Evolutionary conservation across 495 filamentous ascomycete species (phyloP), one percentile per base, ranked within the genome.

Genomic region (Penicillium alfredii): DNA sequence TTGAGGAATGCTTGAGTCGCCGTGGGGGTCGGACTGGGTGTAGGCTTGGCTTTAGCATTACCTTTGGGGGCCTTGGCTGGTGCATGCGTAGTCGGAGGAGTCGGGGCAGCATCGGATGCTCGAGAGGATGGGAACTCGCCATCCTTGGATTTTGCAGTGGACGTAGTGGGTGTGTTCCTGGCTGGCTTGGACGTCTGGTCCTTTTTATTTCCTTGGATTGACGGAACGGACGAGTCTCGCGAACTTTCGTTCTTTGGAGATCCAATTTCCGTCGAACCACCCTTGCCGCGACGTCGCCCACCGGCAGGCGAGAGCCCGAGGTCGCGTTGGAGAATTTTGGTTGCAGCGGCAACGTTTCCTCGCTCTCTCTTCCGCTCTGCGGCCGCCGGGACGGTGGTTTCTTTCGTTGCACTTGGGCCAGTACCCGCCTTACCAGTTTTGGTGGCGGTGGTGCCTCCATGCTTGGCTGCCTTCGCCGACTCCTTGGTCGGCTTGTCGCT

Each of bases 1-100:
- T 94, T 94, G 48, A 94, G 69, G 55, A 94, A 96, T n/a, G 86
- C 88, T 53, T 86, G 81, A 1, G 78, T 84, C 4, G 81, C 76
- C 3, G 76, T 76, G 6, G 78, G 55, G 16, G 71, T 33, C 6
- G 66, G 49, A 15, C 51, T 34, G 6, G 56, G 37, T 9, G 58
- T 18, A 9, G 44, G 55, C 55, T 43, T 76, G 42, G 52, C 40
- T 45, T 53, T 61, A 20, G 38, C 34, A 5, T n/a, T n/a, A n/a
- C 52, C 51, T 50, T 56, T 61, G 30, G 51, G 30, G 13, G 55
- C 23, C 33, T 64, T 69, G 1, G 55, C 38, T 11, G 60, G 38
- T 11, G 56, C 36, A 25, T 54, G 54, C 24, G 58, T 44, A 11
- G 52, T 47, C n/a, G 58, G 46, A 8, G 58, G 47, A 14, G 61